Conservation (phyloP, 768 basidiomycete species). For the Lactarius hatsudake region DNA sequence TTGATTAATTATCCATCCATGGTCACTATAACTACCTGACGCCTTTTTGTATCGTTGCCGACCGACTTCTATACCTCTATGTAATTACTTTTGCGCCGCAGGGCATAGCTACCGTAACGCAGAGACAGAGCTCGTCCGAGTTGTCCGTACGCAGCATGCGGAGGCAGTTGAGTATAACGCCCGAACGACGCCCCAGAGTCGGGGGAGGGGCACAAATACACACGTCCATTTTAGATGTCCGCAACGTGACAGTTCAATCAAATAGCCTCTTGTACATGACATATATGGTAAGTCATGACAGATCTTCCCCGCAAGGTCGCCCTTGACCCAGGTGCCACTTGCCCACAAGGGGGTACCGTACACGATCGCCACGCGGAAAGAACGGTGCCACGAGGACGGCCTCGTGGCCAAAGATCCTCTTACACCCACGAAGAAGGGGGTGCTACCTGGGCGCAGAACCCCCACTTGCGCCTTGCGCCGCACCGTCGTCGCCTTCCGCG, state of each 20-base stretch:
- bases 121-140: background rate
- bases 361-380: background rate
- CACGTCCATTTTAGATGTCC: constrained; percentile 1
- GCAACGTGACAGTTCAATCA: background rate
- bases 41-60: constrained; percentile 23
- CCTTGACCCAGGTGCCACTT: constrained; percentile 3
- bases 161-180: background rate
- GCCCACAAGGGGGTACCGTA: background rate
- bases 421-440: background rate
- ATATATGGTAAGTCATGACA: constrained; percentile 13
- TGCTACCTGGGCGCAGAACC: background rate
- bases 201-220: background rate
- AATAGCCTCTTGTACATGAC: background rate
- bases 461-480: background rate
- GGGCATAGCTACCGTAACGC: constrained; percentile 10
- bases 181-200: constrained; percentile 2
- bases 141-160: background rate
- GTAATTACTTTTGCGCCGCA: constrained; percentile 1
- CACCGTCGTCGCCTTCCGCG: background rate
- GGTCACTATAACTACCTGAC: constrained; percentile 24
- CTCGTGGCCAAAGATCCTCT: background rate
- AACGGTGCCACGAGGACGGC: background rate
- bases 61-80: constrained; percentile 10
- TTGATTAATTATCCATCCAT: constrained; percentile 9
- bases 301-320: constrained; percentile 2